Conservation (phyloP, 352 stramenopile species). For the Phytopythium ostracodes region DNA sequence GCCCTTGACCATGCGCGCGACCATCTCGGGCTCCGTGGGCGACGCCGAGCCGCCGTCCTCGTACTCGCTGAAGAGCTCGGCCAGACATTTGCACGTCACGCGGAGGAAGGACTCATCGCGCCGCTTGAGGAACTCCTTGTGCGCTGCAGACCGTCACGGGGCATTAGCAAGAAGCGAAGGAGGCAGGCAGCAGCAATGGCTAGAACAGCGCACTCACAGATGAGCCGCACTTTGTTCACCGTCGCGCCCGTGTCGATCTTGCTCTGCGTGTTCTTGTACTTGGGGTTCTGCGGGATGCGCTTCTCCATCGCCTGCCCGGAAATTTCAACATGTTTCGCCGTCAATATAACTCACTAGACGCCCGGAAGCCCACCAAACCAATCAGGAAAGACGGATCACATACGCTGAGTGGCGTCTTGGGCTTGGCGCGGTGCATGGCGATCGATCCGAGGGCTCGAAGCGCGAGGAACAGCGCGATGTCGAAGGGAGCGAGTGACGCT, state of each 20-base stretch:
- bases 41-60: slow-evolving; percentile 42
- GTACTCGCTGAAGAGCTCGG: slow-evolving; percentile 75
- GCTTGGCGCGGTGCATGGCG: slow-evolving; percentile 58
- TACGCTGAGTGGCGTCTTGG: slow-evolving; percentile 61
- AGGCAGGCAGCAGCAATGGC: not conserved
- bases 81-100: slow-evolving; percentile 58
- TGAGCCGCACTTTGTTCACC: slow-evolving; percentile 72
- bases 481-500: slow-evolving; percentile 2
- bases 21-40: slow-evolving; percentile 51
- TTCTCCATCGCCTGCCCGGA: slow-evolving; percentile 66
- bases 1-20: slow-evolving; percentile 72
- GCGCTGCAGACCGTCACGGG: slow-evolving; percentile 23
- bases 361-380: too few relatives aligned
- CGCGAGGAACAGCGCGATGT: too few relatives aligned
- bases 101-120: slow-evolving; percentile 79
- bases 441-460: not conserved
- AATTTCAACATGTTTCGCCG: not conserved
- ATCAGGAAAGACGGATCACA: not conserved
- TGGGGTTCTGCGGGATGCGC: slow-evolving; percentile 67
- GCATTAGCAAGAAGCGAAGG: not conserved
- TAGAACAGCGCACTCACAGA: slow-evolving; percentile 38
- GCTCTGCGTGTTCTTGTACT: slow-evolving; percentile 76
- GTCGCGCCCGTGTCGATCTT: slow-evolving; percentile 75
- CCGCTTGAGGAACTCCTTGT: slow-evolving; percentile 78
- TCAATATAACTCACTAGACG: not conserved